Percentiles rank a stretch among this genome's conserved stretches.
phyloP scores from a whole-genome alignment of 23 red algal species.

The Gracilaria vermiculophylla region DNA sequence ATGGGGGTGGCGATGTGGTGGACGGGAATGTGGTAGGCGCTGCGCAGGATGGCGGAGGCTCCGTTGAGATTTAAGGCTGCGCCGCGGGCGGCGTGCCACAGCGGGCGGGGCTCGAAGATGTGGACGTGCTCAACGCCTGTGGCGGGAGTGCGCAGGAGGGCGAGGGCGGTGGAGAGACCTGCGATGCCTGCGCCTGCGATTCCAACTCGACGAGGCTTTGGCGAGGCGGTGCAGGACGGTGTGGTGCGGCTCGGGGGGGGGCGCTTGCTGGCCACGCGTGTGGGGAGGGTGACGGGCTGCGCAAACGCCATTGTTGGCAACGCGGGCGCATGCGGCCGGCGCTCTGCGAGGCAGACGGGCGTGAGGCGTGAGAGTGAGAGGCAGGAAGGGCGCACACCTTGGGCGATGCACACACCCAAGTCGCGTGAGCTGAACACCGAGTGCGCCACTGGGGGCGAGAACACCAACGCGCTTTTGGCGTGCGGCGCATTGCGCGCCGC shows the following conservation, averaged over 20 bases:
- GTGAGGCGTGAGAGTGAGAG: no score
- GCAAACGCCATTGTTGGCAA: no score
- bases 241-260: not conserved
- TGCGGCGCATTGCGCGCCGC: no score
- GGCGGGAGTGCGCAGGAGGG: conserved; percentile 25
- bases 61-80: conserved; percentile 56
- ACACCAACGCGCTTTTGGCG: no score
- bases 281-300: no score
- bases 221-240: not conserved
- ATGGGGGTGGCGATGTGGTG: not conserved
- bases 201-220: conserved; percentile 36
- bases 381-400: no score
- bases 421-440: no score
- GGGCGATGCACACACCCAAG: no score
- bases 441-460: no score
- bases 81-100: not conserved
- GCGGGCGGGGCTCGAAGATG: conserved; percentile 32
- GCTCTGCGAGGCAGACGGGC: no score
- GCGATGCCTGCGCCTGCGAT: conserved; percentile 79
- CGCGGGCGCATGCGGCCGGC: no score
- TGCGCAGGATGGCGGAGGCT: conserved; percentile 38
- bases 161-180: conserved; percentile 70
- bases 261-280: not conserved
- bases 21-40: conserved; percentile 4
- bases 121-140: conserved; percentile 39